Evolutionary conservation across 225 moss, liverwort and hornwort species (phyloP).

Genomic region (Polytrichum formosum): DNA sequence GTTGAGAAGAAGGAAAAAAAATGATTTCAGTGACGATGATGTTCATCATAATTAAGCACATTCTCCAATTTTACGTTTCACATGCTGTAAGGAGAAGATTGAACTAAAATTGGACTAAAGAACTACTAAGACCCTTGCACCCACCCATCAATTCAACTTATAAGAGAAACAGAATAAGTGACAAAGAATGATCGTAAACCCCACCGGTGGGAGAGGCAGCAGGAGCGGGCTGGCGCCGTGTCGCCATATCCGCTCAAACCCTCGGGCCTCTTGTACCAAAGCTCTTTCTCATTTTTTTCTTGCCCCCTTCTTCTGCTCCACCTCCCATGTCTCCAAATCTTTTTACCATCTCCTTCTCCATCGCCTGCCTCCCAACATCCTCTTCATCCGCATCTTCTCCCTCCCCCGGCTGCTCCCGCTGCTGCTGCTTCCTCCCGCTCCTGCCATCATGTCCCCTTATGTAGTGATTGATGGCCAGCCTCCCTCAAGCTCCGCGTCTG

Average conservation of each 20-base stretch:
- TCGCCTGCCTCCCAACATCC: neutral
- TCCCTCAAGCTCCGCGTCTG: neutral
- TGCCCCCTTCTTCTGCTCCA: neutral
- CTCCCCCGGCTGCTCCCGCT: neutral
- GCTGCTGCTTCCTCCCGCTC: neutral
- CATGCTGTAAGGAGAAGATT: too few species aligned
- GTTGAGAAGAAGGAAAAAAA: neutral
- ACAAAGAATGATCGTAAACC: neutral
- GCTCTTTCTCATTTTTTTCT: neutral
- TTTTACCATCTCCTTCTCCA: too few species aligned
- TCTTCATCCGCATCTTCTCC: neutral
- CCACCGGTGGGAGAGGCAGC: constrained; percentile 1
- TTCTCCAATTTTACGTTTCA: too few species aligned
- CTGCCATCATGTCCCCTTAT: neutral
- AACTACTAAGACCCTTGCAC: neutral
- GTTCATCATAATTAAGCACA: too few species aligned
- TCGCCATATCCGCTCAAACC: neutral
- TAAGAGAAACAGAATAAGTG: neutral
- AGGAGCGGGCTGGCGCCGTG: constrained; percentile 9
- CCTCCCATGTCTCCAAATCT: too few species aligned
- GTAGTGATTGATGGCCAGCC: neutral
- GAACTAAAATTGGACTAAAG: too few species aligned
- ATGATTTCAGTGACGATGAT: too few species aligned
- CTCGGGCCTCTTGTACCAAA: neutral
- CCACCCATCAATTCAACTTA: neutral